Conservation (phyloP, 2,329 filamentous ascomycete genomes). For the Botrytis fragariae region DNA sequence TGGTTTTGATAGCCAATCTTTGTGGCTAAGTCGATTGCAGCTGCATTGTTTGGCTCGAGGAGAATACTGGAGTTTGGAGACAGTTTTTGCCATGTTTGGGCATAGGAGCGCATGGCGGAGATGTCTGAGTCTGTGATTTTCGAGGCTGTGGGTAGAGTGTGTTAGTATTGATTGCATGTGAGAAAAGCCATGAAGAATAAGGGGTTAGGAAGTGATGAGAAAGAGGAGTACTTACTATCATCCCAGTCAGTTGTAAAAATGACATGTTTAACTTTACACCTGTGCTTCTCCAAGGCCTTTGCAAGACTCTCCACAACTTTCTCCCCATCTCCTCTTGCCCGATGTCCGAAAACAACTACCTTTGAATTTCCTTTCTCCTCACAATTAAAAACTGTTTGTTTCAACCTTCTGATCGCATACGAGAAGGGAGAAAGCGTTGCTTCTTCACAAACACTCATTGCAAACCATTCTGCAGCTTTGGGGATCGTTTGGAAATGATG, state of each 20-base stretch:
- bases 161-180: neutral
- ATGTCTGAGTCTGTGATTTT: constrained; percentile 15
- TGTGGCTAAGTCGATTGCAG: constrained; percentile 50
- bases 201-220: neutral
- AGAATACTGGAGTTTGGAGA: constrained; percentile 26
- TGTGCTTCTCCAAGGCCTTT: constrained; percentile 17
- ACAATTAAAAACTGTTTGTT: neutral
- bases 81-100: constrained; percentile 24
- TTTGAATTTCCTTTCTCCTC: constrained; percentile 1
- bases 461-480: constrained; percentile 80
- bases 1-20: constrained; percentile 35
- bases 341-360: constrained; percentile 26
- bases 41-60: constrained; percentile 52
- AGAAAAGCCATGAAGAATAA: accelerated
- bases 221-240: constrained; percentile 18
- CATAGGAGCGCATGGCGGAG: constrained; percentile 22
- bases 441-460: constrained; percentile 37
- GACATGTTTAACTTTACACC: constrained; percentile 24
- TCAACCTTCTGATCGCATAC: constrained; percentile 15
- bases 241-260: constrained; percentile 26
- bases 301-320: constrained; percentile 20
- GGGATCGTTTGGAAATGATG: constrained; percentile 70
- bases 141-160: neutral
- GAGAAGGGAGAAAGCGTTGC: constrained; percentile 15
- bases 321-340: constrained; percentile 15